These are phyloP conservation scores for Trichoderma arundinaceum DNA, from an alignment of 2,329 filamentous ascomycete genomes.

Conservation along the genomic window DNA sequence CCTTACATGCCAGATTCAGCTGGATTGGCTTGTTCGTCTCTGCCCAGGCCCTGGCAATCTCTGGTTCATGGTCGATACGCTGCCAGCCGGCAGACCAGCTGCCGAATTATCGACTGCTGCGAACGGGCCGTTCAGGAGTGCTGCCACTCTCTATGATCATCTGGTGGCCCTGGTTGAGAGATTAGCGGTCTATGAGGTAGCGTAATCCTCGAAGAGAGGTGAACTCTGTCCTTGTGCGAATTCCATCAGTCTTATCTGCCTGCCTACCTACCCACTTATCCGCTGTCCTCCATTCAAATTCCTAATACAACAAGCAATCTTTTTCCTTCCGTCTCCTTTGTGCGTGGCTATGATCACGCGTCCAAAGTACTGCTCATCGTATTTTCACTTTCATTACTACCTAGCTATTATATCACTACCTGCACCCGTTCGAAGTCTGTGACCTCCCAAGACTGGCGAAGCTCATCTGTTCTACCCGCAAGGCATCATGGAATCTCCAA, in stretches of 20 bases:
- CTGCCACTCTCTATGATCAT: neutral
- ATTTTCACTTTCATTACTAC: neutral
- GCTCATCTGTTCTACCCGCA: neutral
- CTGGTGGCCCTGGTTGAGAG: neutral
- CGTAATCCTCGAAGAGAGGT: neutral
- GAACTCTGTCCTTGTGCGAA: neutral
- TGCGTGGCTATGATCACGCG: no score
- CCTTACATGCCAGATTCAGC: neutral
- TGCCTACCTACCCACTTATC: no score
- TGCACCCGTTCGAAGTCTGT: neutral
- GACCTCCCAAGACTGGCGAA: neutral
- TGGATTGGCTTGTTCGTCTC: neutral
- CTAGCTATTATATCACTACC: neutral
- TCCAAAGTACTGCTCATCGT: neutral
- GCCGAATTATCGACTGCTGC: neutral
- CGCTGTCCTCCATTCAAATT: neutral
- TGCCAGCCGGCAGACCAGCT: slow-evolving; percentile 23
- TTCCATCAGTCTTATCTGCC: neutral
- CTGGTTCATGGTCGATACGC: neutral
- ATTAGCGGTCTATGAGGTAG: neutral
- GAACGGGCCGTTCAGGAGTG: slow-evolving; percentile 8
- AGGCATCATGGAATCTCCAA: slow-evolving; percentile 25
- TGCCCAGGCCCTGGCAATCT: neutral
- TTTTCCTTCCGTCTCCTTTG: neutral
- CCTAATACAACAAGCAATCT: neutral